phyloP scores from a whole-genome alignment of 2,329 filamentous ascomycete species.

The Aspergillus nomiae region DNA sequence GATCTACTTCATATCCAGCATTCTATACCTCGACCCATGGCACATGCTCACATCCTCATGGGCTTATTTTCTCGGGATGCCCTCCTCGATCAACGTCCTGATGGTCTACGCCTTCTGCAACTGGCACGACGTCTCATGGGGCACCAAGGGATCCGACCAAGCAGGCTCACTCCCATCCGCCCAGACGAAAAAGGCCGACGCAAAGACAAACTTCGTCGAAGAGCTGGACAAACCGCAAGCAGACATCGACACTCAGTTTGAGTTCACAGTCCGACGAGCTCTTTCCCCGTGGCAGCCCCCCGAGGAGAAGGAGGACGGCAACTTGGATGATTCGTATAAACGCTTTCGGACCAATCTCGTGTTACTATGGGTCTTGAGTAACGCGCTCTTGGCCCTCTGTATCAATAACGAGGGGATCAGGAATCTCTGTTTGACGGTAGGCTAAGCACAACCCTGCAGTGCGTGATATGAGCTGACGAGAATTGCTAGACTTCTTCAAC shows the following conservation, averaged over 20 bases:
- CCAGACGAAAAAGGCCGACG: conserved; percentile 75
- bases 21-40: conserved; percentile 98
- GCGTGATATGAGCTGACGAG: conserved; percentile 4
- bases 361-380: conserved; percentile 94
- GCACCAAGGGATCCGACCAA: conserved; percentile 98
- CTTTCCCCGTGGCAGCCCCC: conserved; percentile 78
- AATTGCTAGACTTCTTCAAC: conserved; percentile 62
- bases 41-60: conserved; percentile 99
- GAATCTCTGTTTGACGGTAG: conserved; percentile 81
- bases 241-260: conserved; percentile 97
- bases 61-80: conserved; percentile 67
- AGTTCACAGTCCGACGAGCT: conserved; percentile 91
- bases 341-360: conserved; percentile 97
- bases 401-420: conserved; percentile 88
- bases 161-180: conserved; percentile 91
- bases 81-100: conserved; percentile 98
- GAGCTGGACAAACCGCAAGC: conserved; percentile 96
- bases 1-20: conserved; percentile 93
- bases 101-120: conserved; percentile 99
- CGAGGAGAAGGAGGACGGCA: conserved; percentile 71
- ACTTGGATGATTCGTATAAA: conserved; percentile 94
- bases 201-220: conserved; percentile 85
- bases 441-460: conserved; percentile 40
- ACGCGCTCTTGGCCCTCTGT: conserved; percentile 69
- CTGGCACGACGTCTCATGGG: conserved; percentile 99